Base-by-base conservation (phyloP, 208 protist species). In the Trypanosoma grayi region DNA sequence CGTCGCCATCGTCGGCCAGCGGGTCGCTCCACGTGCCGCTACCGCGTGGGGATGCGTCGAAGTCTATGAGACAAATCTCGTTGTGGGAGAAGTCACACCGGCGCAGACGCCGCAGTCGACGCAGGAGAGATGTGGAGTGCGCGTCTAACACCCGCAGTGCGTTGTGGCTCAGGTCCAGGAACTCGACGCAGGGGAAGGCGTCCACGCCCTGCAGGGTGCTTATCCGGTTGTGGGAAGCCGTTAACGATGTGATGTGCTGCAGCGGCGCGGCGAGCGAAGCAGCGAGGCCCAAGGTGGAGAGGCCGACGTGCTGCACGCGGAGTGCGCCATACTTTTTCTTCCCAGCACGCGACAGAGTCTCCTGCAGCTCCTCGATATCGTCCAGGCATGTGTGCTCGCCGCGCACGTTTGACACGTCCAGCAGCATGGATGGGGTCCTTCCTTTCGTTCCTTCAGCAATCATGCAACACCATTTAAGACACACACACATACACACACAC, bases 131-230 rank as follows among this genome's bases (percentile, higher is more conserved):
- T 14, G 75, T 62, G 10, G 74, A 66, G 45, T 85, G 69, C 0
- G 70, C 61, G 58, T 95, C 89, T 14, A 90, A 54, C 37, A 88
- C 78, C 10, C 65, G 72, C 10, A 95, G 22, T 14, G 34, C 25
- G 61, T 95, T 95, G 70, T 92, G 65, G 56, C 81, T 83, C 3
- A 90, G 41, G 66, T 95, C 76, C 10, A 95, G 75, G 39, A 85
- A 70, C 70, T 93, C 79, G 4, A 95, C 63, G 50, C 73, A 66
- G 4, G 30, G 16, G 55, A 92, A 90, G 16, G 55, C 44, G 10
- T 91, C 89, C 14, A 95, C 22, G 9, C 89, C 89, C 24, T 69
- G 60, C 30, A 95, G 52, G 11, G 45, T 75, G 51, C 58, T 68
- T 7, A 95, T 48, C 10, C 59, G 41, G 54, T 95, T 95, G 67